These are phyloP conservation scores for Phyllosticta citribraziliensis DNA, from an alignment of 2,329 filamentous ascomycete genomes.

Conservation along the genomic window DNA sequence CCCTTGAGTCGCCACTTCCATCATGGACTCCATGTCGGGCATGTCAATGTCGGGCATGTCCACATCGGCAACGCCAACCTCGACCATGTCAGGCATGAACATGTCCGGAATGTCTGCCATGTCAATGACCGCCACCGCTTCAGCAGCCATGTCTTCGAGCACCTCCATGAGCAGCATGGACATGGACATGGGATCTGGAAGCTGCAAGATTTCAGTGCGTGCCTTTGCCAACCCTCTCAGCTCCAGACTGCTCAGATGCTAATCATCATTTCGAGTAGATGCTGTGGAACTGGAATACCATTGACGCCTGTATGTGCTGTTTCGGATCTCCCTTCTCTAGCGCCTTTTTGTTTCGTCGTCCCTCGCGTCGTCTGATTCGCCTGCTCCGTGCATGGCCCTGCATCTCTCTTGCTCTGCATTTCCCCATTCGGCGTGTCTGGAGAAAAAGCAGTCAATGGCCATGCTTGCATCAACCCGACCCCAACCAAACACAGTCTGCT, in stretches of 20 bases:
- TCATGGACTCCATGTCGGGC: conserved; percentile 7
- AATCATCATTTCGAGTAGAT: conserved; percentile 41
- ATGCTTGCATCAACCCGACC: too few relatives aligned
- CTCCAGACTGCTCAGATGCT: too few relatives aligned
- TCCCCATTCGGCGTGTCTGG: background rate
- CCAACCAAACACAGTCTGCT: background rate
- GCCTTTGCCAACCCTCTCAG: background rate
- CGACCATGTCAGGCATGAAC: background rate
- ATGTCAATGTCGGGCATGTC: conserved; percentile 9
- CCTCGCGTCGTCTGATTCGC: background rate
- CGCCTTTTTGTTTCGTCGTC: background rate
- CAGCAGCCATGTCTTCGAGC: background rate
- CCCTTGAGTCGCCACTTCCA: background rate
- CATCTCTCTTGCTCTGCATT: background rate
- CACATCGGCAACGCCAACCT: background rate
- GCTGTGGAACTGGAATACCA: conserved; percentile 71
- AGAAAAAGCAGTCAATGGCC: background rate
- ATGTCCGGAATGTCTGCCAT: background rate
- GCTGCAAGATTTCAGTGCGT: conserved; percentile 31
- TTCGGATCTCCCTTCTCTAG: background rate
- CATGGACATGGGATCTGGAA: conserved; percentile 16
- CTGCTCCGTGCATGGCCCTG: background rate
- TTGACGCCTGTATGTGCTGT: conserved; percentile 45
- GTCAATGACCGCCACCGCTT: conserved; percentile 4
- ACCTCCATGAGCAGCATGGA: conserved; percentile 2